Base-by-base conservation (phyloP, 208 protist species). In the Strigomonas oncopelti region DNA sequence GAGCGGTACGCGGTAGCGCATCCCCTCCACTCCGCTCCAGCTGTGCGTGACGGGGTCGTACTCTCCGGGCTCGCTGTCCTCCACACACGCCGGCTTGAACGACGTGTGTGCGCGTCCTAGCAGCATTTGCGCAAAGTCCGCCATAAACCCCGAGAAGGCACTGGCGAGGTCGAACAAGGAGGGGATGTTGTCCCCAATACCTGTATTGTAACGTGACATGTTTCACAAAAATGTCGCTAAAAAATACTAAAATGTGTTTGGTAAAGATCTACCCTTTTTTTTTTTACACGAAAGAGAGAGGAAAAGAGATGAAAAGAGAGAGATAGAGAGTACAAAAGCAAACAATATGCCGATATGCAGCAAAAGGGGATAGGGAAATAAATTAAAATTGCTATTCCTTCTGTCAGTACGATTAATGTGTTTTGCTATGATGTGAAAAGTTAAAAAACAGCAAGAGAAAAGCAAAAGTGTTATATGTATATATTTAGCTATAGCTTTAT, bases 151-250 rank as follows among this genome's bases (percentile, higher is more conserved):
- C 0, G 85, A 72, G 16, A 89, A 55, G 25, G 85, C 87, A 57
- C 79, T 93, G 28, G 75, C 58, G 55, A 96, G 63, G 58, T 96
- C 91, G 53, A 96, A 74, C 16, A 96, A 38, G 11, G 88, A 94
- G 5, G 88, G 88, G 45, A 94, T 87, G 58, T 81, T 92, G 52
- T 75, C 80, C 62, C 78, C 80, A 71, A 93, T 96, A 53, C 85
- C 87, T 0, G 87, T 93, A 71, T 91, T 87, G 72, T 93, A 93
- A 64, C 85, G 87, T 8, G 90, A 91, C 87, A 96, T 96, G 16
- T 59, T 32, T 18, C 22, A 61, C 27, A 36, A n/a, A n/a, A n/a
- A n/a, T n/a, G n/a, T n/a, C n/a, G n/a, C n/a, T n/a, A n/a, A n/a
- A n/a, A n/a, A n/a, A n/a, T n/a, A n/a, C n/a, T n/a, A n/a, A n/a